phyloP scores from a whole-genome alignment of 139 green algal species.

The Zygnema cylindricum region DNA sequence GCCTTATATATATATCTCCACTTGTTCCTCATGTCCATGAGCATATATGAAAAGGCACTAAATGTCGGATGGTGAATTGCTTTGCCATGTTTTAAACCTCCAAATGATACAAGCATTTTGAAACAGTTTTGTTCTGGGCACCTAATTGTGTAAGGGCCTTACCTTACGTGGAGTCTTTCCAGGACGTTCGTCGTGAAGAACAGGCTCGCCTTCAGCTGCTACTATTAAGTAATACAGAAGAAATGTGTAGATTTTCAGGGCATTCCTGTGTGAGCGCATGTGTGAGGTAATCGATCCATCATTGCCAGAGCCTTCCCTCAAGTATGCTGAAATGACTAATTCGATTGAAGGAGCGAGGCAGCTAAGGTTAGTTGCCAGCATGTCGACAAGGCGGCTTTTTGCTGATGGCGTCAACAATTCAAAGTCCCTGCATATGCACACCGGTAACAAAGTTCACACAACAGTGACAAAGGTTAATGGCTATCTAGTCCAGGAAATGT shows the following conservation, averaged over 20 bases:
- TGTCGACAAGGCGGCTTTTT: conserved; percentile 59
- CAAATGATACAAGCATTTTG: too few relatives aligned
- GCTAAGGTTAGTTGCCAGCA: conserved; percentile 65
- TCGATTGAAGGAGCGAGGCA: conserved; percentile 70
- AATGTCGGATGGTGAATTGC: too few relatives aligned
- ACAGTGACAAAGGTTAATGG: too few relatives aligned
- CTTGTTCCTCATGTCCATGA: too few relatives aligned
- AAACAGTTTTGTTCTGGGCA: too few relatives aligned
- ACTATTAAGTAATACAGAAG: conserved; percentile 71
- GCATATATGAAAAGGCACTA: too few relatives aligned
- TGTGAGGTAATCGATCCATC: conserved; percentile 22
- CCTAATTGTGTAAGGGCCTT: background rate
- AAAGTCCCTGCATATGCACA: conserved; percentile 35
- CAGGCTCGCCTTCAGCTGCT: conserved; percentile 61
- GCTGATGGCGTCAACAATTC: background rate
- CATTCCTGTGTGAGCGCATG: conserved; percentile 65
- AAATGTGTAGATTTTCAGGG: conserved; percentile 77
- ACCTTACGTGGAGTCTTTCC: background rate
- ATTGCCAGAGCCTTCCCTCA: conserved; percentile 23
- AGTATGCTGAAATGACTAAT: conserved; percentile 59
- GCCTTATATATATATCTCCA: too few relatives aligned
- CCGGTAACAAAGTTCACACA: too few relatives aligned
- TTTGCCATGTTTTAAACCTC: too few relatives aligned
- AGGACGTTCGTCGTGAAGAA: background rate
- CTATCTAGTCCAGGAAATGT: too few relatives aligned